A percentile compares a stretch with the other conserved stretches of the same genome.
These are phyloP conservation scores for Monosporozyma siamensis DNA, from an alignment of 805 yeast genomes.

Conservation along the genomic window DNA sequence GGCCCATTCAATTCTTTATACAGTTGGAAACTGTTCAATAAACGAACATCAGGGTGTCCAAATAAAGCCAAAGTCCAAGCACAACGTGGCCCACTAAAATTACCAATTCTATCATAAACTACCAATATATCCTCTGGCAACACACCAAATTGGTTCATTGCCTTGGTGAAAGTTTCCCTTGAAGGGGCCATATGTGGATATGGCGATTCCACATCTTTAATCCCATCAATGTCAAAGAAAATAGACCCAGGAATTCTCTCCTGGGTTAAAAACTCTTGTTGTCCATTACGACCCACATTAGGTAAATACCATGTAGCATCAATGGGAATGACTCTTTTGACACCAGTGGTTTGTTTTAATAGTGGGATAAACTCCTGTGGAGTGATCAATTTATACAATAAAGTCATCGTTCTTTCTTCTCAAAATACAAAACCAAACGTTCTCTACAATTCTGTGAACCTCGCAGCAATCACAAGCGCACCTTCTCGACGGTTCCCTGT, in stretches of 20 bases:
- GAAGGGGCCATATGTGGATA: slow-evolving; percentile 92
- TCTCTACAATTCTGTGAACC: no score
- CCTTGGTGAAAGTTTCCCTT: slow-evolving; percentile 42
- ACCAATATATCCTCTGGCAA: slow-evolving; percentile 50
- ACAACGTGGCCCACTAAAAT: slow-evolving; percentile 82
- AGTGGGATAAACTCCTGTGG: slow-evolving; percentile 21
- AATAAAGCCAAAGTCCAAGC: slow-evolving; percentile 82
- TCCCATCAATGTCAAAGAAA: slow-evolving; percentile 68
- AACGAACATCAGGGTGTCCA: slow-evolving; percentile 60
- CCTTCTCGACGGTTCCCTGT: no score
- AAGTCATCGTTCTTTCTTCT: background rate
- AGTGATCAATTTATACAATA: slow-evolving; percentile 20
- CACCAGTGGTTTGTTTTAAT: slow-evolving; percentile 13
- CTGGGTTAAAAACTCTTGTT: slow-evolving; percentile 42
- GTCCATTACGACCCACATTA: slow-evolving; percentile 50
- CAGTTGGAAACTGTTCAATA: slow-evolving; percentile 59
- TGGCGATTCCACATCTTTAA: slow-evolving; percentile 47
- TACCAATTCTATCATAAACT: slow-evolving; percentile 77
- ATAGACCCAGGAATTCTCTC: slow-evolving; percentile 59
- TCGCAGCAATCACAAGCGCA: no score
- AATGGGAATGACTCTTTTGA: slow-evolving; percentile 42
- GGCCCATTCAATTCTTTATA: slow-evolving; percentile 42
- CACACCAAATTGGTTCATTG: slow-evolving; percentile 50
- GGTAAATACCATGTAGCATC: slow-evolving; percentile 96
- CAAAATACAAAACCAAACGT: slow-evolving; percentile 7